Conservation (phyloP, 768 basidiomycete genomes). For the Suillus spraguei region DNA sequence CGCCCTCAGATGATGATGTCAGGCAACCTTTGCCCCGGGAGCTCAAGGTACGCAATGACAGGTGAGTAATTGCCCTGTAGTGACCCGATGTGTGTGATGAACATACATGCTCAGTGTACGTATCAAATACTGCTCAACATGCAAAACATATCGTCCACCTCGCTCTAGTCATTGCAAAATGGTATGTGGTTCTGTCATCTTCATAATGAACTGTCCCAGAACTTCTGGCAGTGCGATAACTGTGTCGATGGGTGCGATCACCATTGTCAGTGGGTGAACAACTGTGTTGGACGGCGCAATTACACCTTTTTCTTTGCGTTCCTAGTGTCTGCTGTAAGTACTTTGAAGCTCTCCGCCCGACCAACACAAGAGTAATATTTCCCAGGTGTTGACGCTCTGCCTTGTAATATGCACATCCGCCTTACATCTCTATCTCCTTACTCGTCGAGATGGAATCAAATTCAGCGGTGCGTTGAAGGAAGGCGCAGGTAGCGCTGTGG, state of each 20-base stretch:
- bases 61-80: conserved; percentile 49
- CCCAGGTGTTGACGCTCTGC: conserved; percentile 69
- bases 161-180: conserved; percentile 95
- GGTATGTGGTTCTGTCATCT: conserved; percentile 45
- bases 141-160: conserved; percentile 90
- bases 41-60: conserved; percentile 73
- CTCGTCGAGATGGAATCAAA: conserved; percentile 50
- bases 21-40: conserved; percentile 78
- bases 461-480: conserved; percentile 47
- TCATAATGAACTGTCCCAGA: conserved; percentile 10
- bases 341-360: not conserved
- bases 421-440: conserved; percentile 74
- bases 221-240: conserved; percentile 77
- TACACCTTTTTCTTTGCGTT: conserved; percentile 93
- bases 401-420: conserved; percentile 84
- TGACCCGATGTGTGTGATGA: conserved; percentile 6
- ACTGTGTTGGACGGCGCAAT: conserved; percentile 93
- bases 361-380: conserved; percentile 13
- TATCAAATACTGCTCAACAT: conserved; percentile 94
- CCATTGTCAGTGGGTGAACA: conserved; percentile 92
- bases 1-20: conserved; percentile 62
- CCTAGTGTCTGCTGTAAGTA: conserved; percentile 72
- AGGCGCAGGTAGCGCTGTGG: conserved; percentile 80
- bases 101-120: conserved; percentile 59
- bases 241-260: conserved; percentile 97